Base-by-base conservation (phyloP, 2,329 filamentous ascomycete species). In the Cladosporium sphaerospermum region DNA sequence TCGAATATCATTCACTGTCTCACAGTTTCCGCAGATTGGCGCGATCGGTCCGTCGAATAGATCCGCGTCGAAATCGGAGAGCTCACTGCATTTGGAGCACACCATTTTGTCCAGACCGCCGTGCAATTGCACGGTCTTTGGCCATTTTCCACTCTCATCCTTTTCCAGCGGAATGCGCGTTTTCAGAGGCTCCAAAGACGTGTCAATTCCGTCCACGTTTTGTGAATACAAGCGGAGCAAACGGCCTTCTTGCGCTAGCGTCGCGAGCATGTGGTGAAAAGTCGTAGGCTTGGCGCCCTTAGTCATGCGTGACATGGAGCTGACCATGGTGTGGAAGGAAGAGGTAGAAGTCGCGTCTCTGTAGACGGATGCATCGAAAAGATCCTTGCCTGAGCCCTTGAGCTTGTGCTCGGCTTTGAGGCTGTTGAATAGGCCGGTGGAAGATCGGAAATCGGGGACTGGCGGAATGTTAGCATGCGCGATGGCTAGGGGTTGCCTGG, bases 351-450 rank as follows among this genome's bases (percentile, higher is more conserved):
- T 79, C 68, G 95, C 86, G 74, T 96, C 88, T 70, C 89, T 91
- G 75, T 99, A 99, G 51, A 99, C 93, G 7, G 92, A 95, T 49
- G 93, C 93, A 73, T 99, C 93, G 67, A 99, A 99, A 1, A 99
- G 80, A 61, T 96, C 85, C 71, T 97, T 96, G 49, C 93, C 93
- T 0, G 93, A 96, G 18, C 87, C 83, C 68, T 95, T 96, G 57
- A 96, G 78, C 61, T 93, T 95, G 71, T 96, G 89, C 66, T 96
- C 86, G 57, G 82, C 86, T 59, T 88, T 86, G 23, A 96, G 78
- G 14, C 86, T 88, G 55, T 84, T 87, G 72, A 99, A 99, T 3
- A 99, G 80, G 47, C 93, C 93, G 55, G 84, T 86, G 9, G 88
- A 85, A 4, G 93, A 99, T 60, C 93, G 89, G 66, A 99, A 99